Base-by-base conservation (phyloP, 495 filamentous ascomycete species). In the Daldinia bambusicola region DNA sequence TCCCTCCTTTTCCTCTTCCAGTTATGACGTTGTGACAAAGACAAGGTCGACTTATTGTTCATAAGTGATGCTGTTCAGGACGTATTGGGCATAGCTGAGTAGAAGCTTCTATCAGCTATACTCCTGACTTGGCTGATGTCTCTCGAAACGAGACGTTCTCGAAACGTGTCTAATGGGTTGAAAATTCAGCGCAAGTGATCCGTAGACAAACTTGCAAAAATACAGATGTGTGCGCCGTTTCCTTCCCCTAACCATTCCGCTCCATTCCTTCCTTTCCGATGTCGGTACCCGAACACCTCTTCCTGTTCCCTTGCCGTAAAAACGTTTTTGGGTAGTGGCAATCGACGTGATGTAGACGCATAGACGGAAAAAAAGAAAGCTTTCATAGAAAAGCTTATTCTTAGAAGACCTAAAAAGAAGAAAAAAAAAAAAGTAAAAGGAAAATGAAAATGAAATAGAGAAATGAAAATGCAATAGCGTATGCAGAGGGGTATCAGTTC, bases 401-500 rank as follows among this genome's bases (percentile, higher is more conserved):
- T 65, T n/a, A 22, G 18, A 55, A 41, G 63, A 57, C 20, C 13
- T 1, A 36, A 36, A 36, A 36, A 36, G 7, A 36, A 36, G 26
- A 26, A n/a, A n/a, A n/a, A n/a, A n/a, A n/a, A n/a, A n/a, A n/a
- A n/a, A n/a, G n/a, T n/a, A n/a, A n/a, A n/a, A n/a, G n/a, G n/a
- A 3, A 26, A 26, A 26, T 26, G 26, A 26, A 26, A 26, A 26
- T 26, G 26, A 1, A 36, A 36, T 12, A 31, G 43, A 26, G 26
- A 26, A 26, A 26, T 26, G 26, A 26, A 26, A 26, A 26, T 26
- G 26, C 34, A 36, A 36, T 12, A 31, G 43, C 32, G 52, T 31
- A 67, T 50, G 59, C 61, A 31, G 26, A 51, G 69, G 63, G 69
- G 69, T 71, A 71, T 71, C 61, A 48, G 45, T 31, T 40, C 61